Evolutionary conservation across 192 early-diverging fungal species (phyloP).

Genomic region (Coemansia sp.): DNA sequence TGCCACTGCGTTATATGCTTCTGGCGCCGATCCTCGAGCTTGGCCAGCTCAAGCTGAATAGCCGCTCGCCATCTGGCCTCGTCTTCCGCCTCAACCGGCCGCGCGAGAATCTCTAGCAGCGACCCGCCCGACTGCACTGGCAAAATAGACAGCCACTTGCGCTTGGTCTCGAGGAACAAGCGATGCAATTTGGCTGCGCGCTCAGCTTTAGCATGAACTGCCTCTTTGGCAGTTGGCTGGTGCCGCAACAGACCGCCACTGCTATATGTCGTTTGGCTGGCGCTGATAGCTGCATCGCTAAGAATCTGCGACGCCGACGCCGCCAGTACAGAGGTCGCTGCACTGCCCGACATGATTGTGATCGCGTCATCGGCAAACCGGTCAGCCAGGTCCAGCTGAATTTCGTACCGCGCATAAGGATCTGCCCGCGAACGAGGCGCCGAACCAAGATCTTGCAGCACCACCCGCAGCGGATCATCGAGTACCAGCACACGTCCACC

Average conservation of each 20-base stretch:
- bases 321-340: slow-evolving; percentile 47
- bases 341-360: slow-evolving; percentile 55
- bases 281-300: slow-evolving; percentile 51
- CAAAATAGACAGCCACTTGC: slow-evolving; percentile 78
- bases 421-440: slow-evolving; percentile 53
- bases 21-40: slow-evolving; percentile 48
- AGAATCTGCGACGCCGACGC: slow-evolving; percentile 54
- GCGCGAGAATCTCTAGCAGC: slow-evolving; percentile 81
- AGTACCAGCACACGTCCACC: slow-evolving; percentile 47
- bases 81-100: slow-evolving; percentile 68
- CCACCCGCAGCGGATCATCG: slow-evolving; percentile 63
- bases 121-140: slow-evolving; percentile 80
- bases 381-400: slow-evolving; percentile 52
- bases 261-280: slow-evolving; percentile 48
- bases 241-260: slow-evolving; percentile 45
- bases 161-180: slow-evolving; percentile 86
- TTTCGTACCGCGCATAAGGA: slow-evolving; percentile 49
- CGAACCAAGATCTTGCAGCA: slow-evolving; percentile 66
- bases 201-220: slow-evolving; percentile 54
- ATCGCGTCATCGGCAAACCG: slow-evolving; percentile 61
- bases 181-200: slow-evolving; percentile 59
- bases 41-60: slow-evolving; percentile 53
- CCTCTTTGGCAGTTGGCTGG: slow-evolving; percentile 54
- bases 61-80: slow-evolving; percentile 62
- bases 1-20: slow-evolving; percentile 49